These are phyloP conservation scores for Carallia pectinifolia DNA, from an alignment of 345 rosid genomes.

Conservation along the genomic window DNA sequence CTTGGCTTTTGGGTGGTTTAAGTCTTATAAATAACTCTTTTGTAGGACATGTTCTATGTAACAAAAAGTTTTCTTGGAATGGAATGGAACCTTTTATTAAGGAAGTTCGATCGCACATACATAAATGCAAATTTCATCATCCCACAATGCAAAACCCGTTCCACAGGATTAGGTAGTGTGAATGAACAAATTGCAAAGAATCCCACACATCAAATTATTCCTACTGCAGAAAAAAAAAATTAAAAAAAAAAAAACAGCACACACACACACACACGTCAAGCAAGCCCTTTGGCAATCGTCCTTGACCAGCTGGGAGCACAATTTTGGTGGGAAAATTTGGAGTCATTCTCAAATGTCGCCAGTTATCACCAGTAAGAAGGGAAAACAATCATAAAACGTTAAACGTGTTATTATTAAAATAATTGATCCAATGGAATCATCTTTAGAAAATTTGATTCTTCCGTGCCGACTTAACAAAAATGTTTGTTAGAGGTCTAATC, in stretches of 20 bases:
- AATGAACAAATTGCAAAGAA: neutral
- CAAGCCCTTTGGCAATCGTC: conserved; percentile 1
- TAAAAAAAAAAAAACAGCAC: neutral
- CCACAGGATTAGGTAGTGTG: neutral
- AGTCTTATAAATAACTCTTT: conserved; percentile 20
- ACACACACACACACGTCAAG: neutral
- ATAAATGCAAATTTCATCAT: neutral
- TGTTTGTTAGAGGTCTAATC: conserved; percentile 29
- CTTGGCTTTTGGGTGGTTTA: neutral
- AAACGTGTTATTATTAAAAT: neutral
- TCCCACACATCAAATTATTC: neutral
- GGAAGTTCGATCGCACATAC: neutral
- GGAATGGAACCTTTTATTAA: neutral
- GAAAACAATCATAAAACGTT: neutral
- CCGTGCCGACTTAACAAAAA: conserved; percentile 20
- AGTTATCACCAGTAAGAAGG: neutral
- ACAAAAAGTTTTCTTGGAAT: neutral
- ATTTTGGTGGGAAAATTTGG: conserved; percentile 16
- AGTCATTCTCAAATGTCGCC: conserved; percentile 1
- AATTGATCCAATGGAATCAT: neutral
- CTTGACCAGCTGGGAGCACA: conserved; percentile 12
- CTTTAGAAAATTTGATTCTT: neutral
- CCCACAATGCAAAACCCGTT: neutral
- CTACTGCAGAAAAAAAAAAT: neutral
- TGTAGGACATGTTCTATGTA: conserved; percentile 11